Base-by-base conservation (phyloP, 495 filamentous ascomycete species). In the Aspergillus egyptiacus region DNA sequence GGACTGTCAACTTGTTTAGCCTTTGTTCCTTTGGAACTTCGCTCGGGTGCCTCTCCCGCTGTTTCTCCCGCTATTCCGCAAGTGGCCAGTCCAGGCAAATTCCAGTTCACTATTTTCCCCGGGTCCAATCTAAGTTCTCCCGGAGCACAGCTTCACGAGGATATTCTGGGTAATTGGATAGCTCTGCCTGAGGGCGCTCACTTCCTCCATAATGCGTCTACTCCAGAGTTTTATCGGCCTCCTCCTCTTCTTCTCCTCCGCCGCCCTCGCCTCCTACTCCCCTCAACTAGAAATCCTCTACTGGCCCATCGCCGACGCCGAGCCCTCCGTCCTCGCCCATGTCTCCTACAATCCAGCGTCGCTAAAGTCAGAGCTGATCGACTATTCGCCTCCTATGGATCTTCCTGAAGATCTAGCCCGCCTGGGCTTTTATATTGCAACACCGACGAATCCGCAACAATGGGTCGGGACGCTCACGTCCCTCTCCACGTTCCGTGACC, bases 391-490 rank as follows among this genome's bases (percentile, higher is more conserved):
- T 10, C 68, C 71, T 10, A 46, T 8, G 28, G 33, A 43, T 34
- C 11, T 28, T 9, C 19, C 22, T 6, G 53, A 65, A 11, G 53
- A 40, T 6, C 54, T 72, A 6, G 56, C 68, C 33, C 70, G 71
- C 8, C 51, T 74, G 2, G 71, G 71, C 13, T 54, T 72, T 20
- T 73, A 67, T 43, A 61, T 58, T 1, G 38, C 57, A 1, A 59
- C 57, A 1, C 23, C 54, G 1, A 50, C 54, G 19, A 62, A 60
- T 32, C 27, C 57, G 13, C 71, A 63, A 37, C 64, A 70, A 60
- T 74, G 71, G 71, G 57, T 65, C 4, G 71, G 71, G 8, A 67
- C 61, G 36, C 54, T 73, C 11, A 62, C 66, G 3, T 65, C 69
- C 5, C 34, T 48, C 28, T 58, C 67, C 5, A 61, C 64, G 2